These are phyloP conservation scores for Xylariaceae sp. DNA, from an alignment of 2,329 filamentous ascomycete species.

Conservation along the genomic window DNA sequence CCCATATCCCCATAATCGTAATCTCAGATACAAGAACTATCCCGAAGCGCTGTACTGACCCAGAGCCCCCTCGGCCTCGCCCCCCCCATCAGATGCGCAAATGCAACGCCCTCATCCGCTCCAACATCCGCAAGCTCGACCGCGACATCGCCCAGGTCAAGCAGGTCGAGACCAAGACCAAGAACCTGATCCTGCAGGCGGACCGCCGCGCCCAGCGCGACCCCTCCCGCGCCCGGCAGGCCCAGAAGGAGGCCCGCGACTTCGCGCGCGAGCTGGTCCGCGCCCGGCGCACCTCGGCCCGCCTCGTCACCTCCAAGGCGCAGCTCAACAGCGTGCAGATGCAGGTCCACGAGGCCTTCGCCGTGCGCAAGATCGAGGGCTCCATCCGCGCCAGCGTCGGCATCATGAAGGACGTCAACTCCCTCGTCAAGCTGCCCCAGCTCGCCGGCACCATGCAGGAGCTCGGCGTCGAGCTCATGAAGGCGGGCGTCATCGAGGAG, in stretches of 20 bases:
- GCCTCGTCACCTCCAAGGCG: slow-evolving; percentile 82
- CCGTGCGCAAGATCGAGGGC: slow-evolving; percentile 91
- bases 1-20: too few relatives aligned
- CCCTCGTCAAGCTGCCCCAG: slow-evolving; percentile 77
- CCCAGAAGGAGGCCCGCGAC: slow-evolving; percentile 74
- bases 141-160: slow-evolving; percentile 82
- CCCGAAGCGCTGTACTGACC: too few relatives aligned
- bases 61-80: too few relatives aligned
- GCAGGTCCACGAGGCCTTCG: slow-evolving; percentile 97
- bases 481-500: slow-evolving; percentile 95
- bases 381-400: slow-evolving; percentile 80
- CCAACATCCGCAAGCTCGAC: slow-evolving; percentile 90
- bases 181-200: slow-evolving; percentile 77
- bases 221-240: slow-evolving; percentile 73
- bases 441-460: slow-evolving; percentile 86
- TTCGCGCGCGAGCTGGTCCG: slow-evolving; percentile 87
- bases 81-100: slow-evolving; percentile 69
- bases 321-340: slow-evolving; percentile 91
- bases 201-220: slow-evolving; percentile 78
- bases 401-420: slow-evolving; percentile 97
- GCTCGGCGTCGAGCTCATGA: slow-evolving; percentile 80
- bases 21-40: too few relatives aligned
- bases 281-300: slow-evolving; percentile 67
- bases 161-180: slow-evolving; percentile 76
- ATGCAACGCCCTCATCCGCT: slow-evolving; percentile 85